A percentile compares a stretch with the other conserved stretches of the same genome.
phyloP scores from a whole-genome alignment of 495 filamentous ascomycete species.

The Cercophora samala region DNA sequence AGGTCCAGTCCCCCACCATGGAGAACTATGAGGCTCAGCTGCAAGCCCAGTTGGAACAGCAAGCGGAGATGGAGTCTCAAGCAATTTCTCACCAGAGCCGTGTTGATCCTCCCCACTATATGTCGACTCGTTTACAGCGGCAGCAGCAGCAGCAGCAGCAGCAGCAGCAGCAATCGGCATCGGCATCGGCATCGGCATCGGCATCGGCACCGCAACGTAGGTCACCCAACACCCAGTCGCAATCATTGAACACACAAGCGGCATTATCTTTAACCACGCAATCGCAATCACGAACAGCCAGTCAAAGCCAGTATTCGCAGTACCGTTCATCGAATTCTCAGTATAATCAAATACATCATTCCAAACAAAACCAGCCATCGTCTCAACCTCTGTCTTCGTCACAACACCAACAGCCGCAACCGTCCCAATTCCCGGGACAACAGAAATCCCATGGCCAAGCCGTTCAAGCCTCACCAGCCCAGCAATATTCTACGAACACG shows the following conservation, averaged over 20 bases:
- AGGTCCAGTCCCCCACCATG: conserved; percentile 33
- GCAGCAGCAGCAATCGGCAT: conserved; percentile 23
- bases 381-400: conserved; percentile 15
- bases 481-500: conserved; percentile 25
- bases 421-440: conserved; percentile 23
- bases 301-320: conserved; percentile 26
- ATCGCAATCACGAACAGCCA: conserved; percentile 19
- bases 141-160: conserved; percentile 28
- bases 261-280: conserved; percentile 21
- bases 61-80: conserved; percentile 24
- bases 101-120: conserved; percentile 18
- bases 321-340: conserved; percentile 23
- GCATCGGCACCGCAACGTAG: conserved; percentile 22
- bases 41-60: conserved; percentile 33
- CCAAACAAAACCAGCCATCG: conserved; percentile 16
- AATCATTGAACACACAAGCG: conserved; percentile 24
- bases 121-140: conserved; percentile 24
- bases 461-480: conserved; percentile 19
- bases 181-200: conserved; percentile 18
- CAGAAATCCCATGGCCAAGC: conserved; percentile 23
- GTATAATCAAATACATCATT: conserved; percentile 20
- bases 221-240: conserved; percentile 28
- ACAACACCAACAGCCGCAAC: conserved; percentile 21
- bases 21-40: conserved; percentile 36
- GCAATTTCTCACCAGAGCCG: conserved; percentile 14